Conservation (phyloP, 163 green algal genomes). For the Volvox carteri region DNA sequence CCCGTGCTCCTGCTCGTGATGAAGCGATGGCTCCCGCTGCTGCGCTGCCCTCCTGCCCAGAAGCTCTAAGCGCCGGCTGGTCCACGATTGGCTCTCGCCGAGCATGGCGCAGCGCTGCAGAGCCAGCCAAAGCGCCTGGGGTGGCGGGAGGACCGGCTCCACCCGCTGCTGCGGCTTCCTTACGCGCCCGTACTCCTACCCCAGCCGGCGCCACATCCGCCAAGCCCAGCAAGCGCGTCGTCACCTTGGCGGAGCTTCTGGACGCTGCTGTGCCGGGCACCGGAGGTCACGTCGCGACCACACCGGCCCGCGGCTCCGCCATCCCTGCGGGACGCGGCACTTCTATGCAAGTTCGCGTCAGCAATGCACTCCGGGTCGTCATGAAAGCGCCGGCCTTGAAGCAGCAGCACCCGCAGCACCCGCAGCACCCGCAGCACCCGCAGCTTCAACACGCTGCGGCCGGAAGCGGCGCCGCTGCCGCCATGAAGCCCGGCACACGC, state of each 20-base stretch:
- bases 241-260: slow-evolving; percentile 33
- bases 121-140: background rate
- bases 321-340: background rate
- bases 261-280: background rate
- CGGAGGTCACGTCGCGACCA: background rate
- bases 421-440: background rate
- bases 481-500: background rate
- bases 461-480: background rate
- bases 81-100: background rate
- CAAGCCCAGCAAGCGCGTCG: slow-evolving; percentile 27
- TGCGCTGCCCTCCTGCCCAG: background rate
- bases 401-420: background rate
- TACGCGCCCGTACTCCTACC: too few relatives aligned
- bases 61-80: background rate
- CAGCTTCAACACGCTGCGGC: background rate
- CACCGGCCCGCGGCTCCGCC: background rate
- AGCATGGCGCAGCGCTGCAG: background rate
- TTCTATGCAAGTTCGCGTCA: slow-evolving; percentile 15
- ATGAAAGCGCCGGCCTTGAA: background rate
- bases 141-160: background rate
- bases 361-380: slow-evolving; percentile 24
- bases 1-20: background rate
- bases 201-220: too few relatives aligned
- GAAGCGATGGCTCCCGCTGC: background rate
- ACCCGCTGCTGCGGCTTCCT: background rate